A percentile compares a stretch with the other conserved stretches of the same genome.
Conservation (phyloP, 108 stramenopile species). For the Discostella pseudostelligera region DNA sequence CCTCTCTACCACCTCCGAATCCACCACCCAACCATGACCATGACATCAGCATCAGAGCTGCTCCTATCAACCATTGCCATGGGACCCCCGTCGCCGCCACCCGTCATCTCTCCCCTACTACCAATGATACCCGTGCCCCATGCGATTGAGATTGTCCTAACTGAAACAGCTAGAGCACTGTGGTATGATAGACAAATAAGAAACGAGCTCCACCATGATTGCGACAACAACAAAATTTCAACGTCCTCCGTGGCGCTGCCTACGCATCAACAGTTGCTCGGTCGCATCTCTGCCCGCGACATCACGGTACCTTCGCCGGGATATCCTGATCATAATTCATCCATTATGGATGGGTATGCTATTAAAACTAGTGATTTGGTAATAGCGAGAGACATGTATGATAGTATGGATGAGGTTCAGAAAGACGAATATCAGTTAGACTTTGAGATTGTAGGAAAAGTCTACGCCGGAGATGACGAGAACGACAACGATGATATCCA, state of each 20-base stretch:
- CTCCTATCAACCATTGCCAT: too few species aligned
- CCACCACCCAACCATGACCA: too few species aligned
- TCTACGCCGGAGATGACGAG: constrained; percentile 63
- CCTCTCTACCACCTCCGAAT: too few species aligned
- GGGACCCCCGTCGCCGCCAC: too few species aligned
- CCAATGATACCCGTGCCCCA: constrained; percentile 82
- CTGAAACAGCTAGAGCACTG: constrained; percentile 53
- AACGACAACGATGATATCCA: background rate
- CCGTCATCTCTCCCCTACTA: constrained; percentile 32
- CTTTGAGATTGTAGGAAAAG: constrained; percentile 54
- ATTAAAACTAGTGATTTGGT: constrained; percentile 40
- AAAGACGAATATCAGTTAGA: constrained; percentile 20
- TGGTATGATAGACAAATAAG: constrained; percentile 5
- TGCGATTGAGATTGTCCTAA: constrained; percentile 69
- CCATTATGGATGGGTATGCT: constrained; percentile 89
- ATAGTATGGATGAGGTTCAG: background rate
- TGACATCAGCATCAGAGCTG: too few species aligned
- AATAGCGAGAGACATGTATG: constrained; percentile 22
- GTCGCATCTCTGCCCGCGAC: constrained; percentile 50
- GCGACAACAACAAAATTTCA: constrained; percentile 1
- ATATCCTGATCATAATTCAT: constrained; percentile 77
- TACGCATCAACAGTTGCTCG: too few species aligned
- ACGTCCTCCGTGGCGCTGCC: background rate
- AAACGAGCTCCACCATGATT: too few species aligned
- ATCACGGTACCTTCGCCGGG: constrained; percentile 59